Percentiles rank a stretch among this genome's conserved stretches.
Conservation (phyloP, 306 rosid species). For the Gynostemma pentaphyllum region DNA sequence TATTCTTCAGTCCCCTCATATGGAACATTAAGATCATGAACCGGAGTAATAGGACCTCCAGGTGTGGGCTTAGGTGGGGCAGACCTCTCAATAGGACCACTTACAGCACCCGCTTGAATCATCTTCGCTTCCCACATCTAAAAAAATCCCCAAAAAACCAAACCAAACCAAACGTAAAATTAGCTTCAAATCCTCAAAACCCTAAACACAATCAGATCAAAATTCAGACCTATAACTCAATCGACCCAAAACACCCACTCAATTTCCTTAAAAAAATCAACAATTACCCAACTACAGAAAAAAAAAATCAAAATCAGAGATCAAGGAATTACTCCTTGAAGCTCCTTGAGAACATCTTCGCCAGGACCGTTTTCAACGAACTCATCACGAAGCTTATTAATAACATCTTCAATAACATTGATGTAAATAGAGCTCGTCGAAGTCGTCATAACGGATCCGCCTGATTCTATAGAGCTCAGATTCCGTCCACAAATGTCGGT, state of each 20-base stretch:
- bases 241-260: conserved; percentile 6
- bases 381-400: conserved; percentile 87
- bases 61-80: conserved; percentile 44
- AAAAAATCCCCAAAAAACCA: conserved; percentile 13
- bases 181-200: conserved; percentile 7
- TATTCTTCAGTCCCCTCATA: conserved; percentile 95
- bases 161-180: conserved; percentile 13
- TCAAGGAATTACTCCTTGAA: conserved; percentile 70
- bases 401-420: conserved; percentile 87
- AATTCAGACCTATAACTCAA: conserved; percentile 27
- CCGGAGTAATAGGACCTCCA: conserved; percentile 81
- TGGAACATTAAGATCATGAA: conserved; percentile 96
- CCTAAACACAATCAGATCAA: conserved; percentile 43
- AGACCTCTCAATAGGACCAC: conserved; percentile 74
- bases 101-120: conserved; percentile 75
- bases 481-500: background rate
- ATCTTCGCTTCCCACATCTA: conserved; percentile 92
- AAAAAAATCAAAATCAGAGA: background rate
- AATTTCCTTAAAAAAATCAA: conserved; percentile 3
- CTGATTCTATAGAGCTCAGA: conserved; percentile 13
- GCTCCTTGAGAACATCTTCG: conserved; percentile 91
- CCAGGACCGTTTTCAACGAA: conserved; percentile 75
- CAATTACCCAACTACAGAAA: too few relatives aligned
- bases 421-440: conserved; percentile 79
- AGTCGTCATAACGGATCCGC: conserved; percentile 41